phyloP scores from a whole-genome alignment of 1,139 yeast genomes.

The Yarrowia galli region DNA sequence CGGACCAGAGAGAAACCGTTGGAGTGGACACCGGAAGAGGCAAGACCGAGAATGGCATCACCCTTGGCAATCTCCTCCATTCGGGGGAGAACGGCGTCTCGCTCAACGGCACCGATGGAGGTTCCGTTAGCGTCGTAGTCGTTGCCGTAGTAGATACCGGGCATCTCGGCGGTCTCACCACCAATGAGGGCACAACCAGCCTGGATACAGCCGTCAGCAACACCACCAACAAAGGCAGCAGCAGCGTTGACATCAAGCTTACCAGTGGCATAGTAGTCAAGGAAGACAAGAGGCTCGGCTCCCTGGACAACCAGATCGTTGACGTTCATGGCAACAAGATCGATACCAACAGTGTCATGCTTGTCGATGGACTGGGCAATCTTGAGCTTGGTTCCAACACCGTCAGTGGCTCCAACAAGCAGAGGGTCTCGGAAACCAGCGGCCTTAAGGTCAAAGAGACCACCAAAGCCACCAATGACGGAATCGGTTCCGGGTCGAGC shows the following conservation, averaged over 20 bases:
- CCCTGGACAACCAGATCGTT: slow-evolving; percentile 98
- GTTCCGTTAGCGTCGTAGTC: slow-evolving; percentile 99
- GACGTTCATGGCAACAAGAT: slow-evolving; percentile 98
- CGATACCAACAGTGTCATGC: slow-evolving; percentile 97
- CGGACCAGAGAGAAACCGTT: slow-evolving; percentile 97
- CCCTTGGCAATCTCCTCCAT: slow-evolving; percentile 72
- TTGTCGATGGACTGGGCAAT: slow-evolving; percentile 89
- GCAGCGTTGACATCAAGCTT: slow-evolving; percentile 85
- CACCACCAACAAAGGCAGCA: slow-evolving; percentile 90
- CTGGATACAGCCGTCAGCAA: slow-evolving; percentile 92
- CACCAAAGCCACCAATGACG: slow-evolving; percentile 99
- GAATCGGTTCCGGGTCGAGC: slow-evolving; percentile 97
- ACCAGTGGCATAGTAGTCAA: slow-evolving; percentile 97
- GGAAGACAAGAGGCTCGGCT: slow-evolving; percentile 94
- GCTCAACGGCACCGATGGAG: slow-evolving; percentile 97
- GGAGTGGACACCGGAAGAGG: slow-evolving; percentile 93
- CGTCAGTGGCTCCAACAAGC: slow-evolving; percentile 97
- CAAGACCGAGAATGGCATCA: slow-evolving; percentile 83
- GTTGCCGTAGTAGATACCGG: slow-evolving; percentile 94
- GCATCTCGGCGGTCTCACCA: slow-evolving; percentile 99
- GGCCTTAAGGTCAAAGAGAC: slow-evolving; percentile 85
- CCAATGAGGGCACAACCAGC: slow-evolving; percentile 99
- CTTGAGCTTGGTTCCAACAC: slow-evolving; percentile 97
- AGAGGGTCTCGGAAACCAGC: slow-evolving; percentile 86
- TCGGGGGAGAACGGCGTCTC: slow-evolving; percentile 75